Evolutionary conservation across 2,329 filamentous ascomycete species (phyloP).

Genomic region (Colletotrichum neosansevieriae): DNA sequence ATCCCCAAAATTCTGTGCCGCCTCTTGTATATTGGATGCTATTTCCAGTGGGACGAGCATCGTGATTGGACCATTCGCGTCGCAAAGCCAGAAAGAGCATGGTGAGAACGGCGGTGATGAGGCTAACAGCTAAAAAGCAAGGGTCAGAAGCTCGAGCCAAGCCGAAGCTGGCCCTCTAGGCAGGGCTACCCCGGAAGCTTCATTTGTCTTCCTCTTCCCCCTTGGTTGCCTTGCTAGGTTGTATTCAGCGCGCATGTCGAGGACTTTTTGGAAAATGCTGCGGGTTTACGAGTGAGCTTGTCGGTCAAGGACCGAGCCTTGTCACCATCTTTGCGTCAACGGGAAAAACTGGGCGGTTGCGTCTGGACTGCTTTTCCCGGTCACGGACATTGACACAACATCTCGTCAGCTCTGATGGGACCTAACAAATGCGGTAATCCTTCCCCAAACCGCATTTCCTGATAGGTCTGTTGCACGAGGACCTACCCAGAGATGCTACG

Average conservation of each 20-base stretch:
- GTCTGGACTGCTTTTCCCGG: not conserved
- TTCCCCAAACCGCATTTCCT: not conserved
- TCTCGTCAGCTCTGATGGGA: not conserved
- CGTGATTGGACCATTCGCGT: not conserved
- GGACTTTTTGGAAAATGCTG: no score
- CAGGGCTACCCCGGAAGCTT: slow-evolving; percentile 21
- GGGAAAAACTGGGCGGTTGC: no score
- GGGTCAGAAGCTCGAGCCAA: slow-evolving; percentile 4
- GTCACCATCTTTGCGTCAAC: no score
- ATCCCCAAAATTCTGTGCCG: no score
- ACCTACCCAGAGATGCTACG: not conserved
- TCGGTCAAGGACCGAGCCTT: not conserved
- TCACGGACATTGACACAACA: not conserved
- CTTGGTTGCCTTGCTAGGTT: no score
- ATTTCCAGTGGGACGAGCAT: not conserved
- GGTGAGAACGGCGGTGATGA: slow-evolving; percentile 1
- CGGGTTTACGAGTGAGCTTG: not conserved
- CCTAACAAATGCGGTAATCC: slow-evolving; percentile 4
- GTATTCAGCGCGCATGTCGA: no score
- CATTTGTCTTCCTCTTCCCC: not conserved
- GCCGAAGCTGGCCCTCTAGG: not conserved
- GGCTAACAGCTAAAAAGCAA: not conserved
- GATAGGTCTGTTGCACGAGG: not conserved
- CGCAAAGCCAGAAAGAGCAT: slow-evolving; percentile 19
- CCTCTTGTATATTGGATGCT: no score